phyloP scores from a whole-genome alignment of 2,329 filamentous ascomycete species.

The Ilyonectria mors-panacis region DNA sequence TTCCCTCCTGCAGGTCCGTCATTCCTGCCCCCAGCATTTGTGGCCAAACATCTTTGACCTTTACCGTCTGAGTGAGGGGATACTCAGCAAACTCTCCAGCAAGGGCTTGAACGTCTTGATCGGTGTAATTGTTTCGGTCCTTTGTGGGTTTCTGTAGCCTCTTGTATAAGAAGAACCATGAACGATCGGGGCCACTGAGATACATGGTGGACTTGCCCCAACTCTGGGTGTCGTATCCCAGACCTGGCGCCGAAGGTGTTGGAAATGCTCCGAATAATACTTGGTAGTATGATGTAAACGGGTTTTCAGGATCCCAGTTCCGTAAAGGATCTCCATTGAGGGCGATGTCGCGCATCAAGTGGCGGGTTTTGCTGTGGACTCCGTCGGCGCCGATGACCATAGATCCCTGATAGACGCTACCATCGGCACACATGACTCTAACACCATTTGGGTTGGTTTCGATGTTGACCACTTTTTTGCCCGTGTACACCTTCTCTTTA shows the following conservation, averaged over 20 bases:
- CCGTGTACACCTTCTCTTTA: conserved; percentile 8
- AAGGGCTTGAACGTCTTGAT: conserved; percentile 15
- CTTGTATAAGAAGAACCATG: conserved; percentile 55
- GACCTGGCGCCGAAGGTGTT: conserved; percentile 35
- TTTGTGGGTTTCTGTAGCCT: conserved; percentile 37
- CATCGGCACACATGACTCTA: conserved; percentile 25
- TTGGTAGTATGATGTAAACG: conserved; percentile 16
- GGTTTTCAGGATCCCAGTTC: conserved; percentile 17
- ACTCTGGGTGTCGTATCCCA: conserved; percentile 49
- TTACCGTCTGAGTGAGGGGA: conserved; percentile 15
- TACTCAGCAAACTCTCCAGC: conserved; percentile 6
- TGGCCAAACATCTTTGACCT: conserved; percentile 17
- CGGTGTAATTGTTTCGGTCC: background rate
- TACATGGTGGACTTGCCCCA: conserved; percentile 47
- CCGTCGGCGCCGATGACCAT: conserved; percentile 17
- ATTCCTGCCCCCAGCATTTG: conserved; percentile 32
- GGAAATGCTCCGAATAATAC: conserved; percentile 50
- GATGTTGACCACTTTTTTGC: conserved; percentile 37
- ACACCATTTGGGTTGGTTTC: conserved; percentile 3
- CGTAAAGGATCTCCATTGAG: background rate
- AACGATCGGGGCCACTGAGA: conserved; percentile 48
- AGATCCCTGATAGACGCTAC: conserved; percentile 16
- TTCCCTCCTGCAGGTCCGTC: conserved; percentile 52
- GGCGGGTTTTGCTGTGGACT: conserved; percentile 16
- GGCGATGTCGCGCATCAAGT: conserved; percentile 25